Conservation (phyloP, 768 basidiomycete species). For the Infundibulicybe gibba region DNA sequence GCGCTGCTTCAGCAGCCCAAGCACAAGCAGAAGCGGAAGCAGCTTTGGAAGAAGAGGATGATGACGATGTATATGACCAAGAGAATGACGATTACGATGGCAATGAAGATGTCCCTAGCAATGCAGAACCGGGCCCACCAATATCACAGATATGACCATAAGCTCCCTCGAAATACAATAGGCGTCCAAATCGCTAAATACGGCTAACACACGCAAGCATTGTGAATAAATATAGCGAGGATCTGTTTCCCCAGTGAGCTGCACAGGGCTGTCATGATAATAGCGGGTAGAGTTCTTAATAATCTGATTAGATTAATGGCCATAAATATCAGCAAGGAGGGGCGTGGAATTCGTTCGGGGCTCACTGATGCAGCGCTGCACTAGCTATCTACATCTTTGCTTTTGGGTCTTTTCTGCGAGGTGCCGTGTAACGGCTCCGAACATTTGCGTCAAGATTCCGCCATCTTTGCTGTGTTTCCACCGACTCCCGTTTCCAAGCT, state of each 20-base stretch:
- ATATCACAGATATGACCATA: too few species aligned
- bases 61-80: slow-evolving; percentile 41
- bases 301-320: neutral
- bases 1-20: slow-evolving; percentile 70
- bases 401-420: slow-evolving; percentile 32
- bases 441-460: slow-evolving; percentile 43
- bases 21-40: slow-evolving; percentile 80
- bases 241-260: neutral
- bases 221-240: slow-evolving; percentile 6
- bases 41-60: slow-evolving; percentile 68
- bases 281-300: neutral
- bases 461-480: slow-evolving; percentile 60
- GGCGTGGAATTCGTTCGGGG: neutral
- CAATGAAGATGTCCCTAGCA: slow-evolving; percentile 22
- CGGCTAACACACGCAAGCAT: neutral
- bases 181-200: neutral
- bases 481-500: slow-evolving; percentile 63
- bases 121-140: too few species aligned
- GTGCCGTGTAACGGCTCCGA: slow-evolving; percentile 43
- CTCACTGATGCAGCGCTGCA: slow-evolving; percentile 4
- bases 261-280: neutral
- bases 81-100: slow-evolving; percentile 42
- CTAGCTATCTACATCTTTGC: slow-evolving; percentile 47
- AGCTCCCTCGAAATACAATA: too few species aligned
- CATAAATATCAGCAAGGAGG: neutral